Percentiles rank a stretch among this genome's conserved stretches.
phyloP scores from a whole-genome alignment of 371 early-diverging fungal species.

The Mortierella polycephala region DNA sequence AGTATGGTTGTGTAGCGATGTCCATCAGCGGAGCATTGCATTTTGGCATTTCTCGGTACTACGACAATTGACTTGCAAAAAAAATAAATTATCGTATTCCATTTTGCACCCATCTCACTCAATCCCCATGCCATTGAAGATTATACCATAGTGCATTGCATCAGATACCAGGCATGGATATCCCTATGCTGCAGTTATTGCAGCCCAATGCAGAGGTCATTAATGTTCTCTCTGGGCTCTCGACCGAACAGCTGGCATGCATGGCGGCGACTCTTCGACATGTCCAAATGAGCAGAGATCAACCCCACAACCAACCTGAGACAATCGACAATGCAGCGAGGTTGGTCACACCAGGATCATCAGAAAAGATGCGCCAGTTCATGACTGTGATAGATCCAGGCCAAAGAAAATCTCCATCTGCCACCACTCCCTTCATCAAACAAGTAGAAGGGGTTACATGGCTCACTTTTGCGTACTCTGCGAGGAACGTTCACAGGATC shows the following conservation, averaged over 20 bases:
- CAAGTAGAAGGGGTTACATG: slow-evolving; percentile 21
- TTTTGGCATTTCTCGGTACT: too few relatives aligned
- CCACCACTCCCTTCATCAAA: slow-evolving; percentile 3
- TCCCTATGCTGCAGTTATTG: neutral
- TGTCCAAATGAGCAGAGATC: slow-evolving; percentile 3
- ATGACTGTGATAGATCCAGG: slow-evolving; percentile 10
- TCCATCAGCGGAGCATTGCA: too few relatives aligned
- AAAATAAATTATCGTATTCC: too few relatives aligned
- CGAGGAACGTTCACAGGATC: neutral
- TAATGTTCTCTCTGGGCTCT: neutral
- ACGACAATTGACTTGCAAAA: too few relatives aligned
- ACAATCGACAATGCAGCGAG: neutral
- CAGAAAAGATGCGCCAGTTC: slow-evolving; percentile 7
- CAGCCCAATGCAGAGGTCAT: neutral
- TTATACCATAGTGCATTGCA: neutral
- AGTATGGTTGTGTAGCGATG: too few relatives aligned
- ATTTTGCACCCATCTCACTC: too few relatives aligned
- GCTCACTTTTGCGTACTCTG: slow-evolving; percentile 30
- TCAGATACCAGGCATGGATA: neutral
- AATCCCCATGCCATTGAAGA: too few relatives aligned
- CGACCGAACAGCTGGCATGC: slow-evolving; percentile 9
- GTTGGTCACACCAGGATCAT: neutral
- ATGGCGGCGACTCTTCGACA: slow-evolving; percentile 8
- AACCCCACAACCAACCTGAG: neutral
- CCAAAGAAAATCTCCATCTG: neutral